These are phyloP conservation scores for Metschnikowia noctiluminum DNA, from an alignment of 805 yeast species.

Conservation along the genomic window DNA sequence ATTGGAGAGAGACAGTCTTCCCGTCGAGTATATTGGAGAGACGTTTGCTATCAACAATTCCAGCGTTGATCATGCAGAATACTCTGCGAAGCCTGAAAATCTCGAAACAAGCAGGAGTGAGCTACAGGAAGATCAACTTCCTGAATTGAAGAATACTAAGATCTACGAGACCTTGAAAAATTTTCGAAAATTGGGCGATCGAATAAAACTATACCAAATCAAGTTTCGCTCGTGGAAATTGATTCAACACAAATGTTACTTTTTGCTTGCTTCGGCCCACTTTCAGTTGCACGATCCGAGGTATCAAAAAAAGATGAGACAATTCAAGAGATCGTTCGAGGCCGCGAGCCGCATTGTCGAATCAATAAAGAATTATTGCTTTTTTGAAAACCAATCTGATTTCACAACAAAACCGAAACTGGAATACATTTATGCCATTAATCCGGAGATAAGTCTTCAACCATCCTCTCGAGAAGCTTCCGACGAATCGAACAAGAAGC, in stretches of 20 bases:
- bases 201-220: constrained; percentile 20
- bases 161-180: constrained; percentile 4
- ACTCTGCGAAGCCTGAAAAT: background rate
- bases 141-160: background rate
- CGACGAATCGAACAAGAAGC: constrained; percentile 30
- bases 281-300: constrained; percentile 49
- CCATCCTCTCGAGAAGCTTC: background rate
- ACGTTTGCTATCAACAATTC: constrained; percentile 4
- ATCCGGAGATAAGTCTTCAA: background rate
- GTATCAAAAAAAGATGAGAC: constrained; percentile 24
- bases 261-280: constrained; percentile 72
- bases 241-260: constrained; percentile 69
- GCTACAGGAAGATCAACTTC: background rate
- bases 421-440: background rate
- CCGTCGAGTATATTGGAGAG: constrained; percentile 15
- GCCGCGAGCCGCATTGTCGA: constrained; percentile 2
- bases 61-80: background rate
- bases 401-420: background rate
- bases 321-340: constrained; percentile 11
- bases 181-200: constrained; percentile 21
- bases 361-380: constrained; percentile 1
- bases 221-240: constrained; percentile 53
- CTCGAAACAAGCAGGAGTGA: background rate
- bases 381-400: background rate
- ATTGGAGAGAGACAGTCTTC: constrained; percentile 19